phyloP scores from a whole-genome alignment of 2,329 filamentous ascomycete genomes.

The Pleurostoma richardsiae region DNA sequence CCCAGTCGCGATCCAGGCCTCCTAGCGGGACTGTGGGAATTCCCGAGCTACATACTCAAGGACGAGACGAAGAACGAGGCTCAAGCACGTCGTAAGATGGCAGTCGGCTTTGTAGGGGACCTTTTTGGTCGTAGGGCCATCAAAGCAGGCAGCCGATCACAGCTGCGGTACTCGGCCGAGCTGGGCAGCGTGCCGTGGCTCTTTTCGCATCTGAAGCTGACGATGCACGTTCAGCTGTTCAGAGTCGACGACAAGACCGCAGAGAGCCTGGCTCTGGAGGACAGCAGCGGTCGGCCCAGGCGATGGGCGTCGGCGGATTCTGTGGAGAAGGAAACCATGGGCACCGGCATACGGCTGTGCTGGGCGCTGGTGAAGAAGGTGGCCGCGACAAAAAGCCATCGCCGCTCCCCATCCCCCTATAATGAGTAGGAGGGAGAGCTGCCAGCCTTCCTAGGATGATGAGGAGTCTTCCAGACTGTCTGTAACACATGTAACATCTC shows the following conservation, averaged over 20 bases:
- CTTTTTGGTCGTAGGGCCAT: too few relatives aligned
- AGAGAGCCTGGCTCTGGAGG: not conserved
- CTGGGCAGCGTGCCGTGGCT: slow-evolving; percentile 51
- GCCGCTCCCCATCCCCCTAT: too few relatives aligned
- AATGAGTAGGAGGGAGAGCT: too few relatives aligned
- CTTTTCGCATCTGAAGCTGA: slow-evolving; percentile 51
- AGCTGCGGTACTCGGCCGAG: slow-evolving; percentile 28
- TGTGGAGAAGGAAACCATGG: slow-evolving; percentile 48
- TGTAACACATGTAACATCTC: too few relatives aligned
- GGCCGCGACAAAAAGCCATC: too few relatives aligned
- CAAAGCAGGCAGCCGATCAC: not conserved
- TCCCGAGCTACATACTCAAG: slow-evolving; percentile 38
- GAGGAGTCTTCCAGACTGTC: too few relatives aligned
- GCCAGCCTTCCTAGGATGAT: too few relatives aligned
- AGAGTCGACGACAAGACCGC: slow-evolving; percentile 19
- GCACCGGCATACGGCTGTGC: slow-evolving; percentile 54
- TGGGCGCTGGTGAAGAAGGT: slow-evolving; percentile 38
- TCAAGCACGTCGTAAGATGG: slow-evolving; percentile 13
- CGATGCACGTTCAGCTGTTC: slow-evolving; percentile 53
- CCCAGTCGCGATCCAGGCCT: slow-evolving; percentile 22
- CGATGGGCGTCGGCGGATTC: slow-evolving; percentile 32
- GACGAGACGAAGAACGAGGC: too few relatives aligned
- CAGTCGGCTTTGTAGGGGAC: slow-evolving; percentile 24
- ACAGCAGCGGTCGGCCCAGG: slow-evolving; percentile 4
- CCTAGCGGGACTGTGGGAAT: slow-evolving; percentile 51